Evolutionary conservation across 441 rosid species (phyloP).

Genomic region (Cnidoscolus chayamansa): DNA sequence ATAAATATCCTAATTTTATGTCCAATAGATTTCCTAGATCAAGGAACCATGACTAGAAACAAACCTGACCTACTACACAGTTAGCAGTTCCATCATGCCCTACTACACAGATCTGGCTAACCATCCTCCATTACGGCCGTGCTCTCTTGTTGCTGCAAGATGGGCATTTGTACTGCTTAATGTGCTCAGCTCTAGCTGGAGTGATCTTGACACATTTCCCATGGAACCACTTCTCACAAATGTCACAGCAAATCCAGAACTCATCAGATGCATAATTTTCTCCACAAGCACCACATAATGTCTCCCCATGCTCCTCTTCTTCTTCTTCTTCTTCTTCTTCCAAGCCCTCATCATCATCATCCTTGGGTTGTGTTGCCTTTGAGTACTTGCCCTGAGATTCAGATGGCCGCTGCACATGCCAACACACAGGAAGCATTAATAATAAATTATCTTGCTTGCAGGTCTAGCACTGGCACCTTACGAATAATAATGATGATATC

Average conservation of each 20-base stretch:
- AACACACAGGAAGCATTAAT: not conserved
- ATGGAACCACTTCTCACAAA: constrained; percentile 76
- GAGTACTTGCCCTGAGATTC: constrained; percentile 48
- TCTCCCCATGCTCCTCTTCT: constrained; percentile 73
- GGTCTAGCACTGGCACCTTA: not conserved
- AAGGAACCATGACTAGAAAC: constrained; percentile 32
- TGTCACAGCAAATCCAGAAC: constrained; percentile 76
- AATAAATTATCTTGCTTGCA: not conserved
- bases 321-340: constrained; percentile 81
- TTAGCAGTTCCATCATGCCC: constrained; percentile 38
- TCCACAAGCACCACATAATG: constrained; percentile 73
- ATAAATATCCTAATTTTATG: constrained; percentile 32
- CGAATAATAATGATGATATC: not conserved
- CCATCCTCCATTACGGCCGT: constrained; percentile 39
- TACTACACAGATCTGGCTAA: constrained; percentile 23
- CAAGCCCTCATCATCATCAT: constrained; percentile 51
- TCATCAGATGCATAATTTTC: constrained; percentile 62
- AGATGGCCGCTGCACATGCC: constrained; percentile 41
- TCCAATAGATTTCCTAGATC: constrained; percentile 29
- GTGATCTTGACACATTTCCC: constrained; percentile 88
- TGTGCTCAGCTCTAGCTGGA: constrained; percentile 86
- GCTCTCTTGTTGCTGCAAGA: constrained; percentile 83
- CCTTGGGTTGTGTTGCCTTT: constrained; percentile 36
- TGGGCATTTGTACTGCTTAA: constrained; percentile 88
- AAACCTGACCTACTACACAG: constrained; percentile 37